These are phyloP conservation scores for Trifolium repens DNA, from an alignment of 306 rosid species.

Conservation along the genomic window DNA sequence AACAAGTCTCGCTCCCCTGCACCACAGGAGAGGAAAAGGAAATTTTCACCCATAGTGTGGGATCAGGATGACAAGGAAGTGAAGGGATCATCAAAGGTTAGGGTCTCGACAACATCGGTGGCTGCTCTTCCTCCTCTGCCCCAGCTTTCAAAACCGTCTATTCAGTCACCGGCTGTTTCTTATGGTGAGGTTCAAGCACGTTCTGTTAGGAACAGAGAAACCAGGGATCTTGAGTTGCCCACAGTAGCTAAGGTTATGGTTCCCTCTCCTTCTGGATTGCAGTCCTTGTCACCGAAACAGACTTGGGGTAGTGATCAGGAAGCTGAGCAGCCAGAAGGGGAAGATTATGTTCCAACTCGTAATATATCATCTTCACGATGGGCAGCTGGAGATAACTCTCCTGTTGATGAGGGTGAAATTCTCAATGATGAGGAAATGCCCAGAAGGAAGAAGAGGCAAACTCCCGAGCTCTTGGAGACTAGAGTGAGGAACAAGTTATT, in stretches of 20 bases:
- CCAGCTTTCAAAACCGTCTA: constrained; percentile 55
- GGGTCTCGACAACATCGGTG: constrained; percentile 42
- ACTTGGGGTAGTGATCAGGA: constrained; percentile 49
- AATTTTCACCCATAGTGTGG: constrained; percentile 93
- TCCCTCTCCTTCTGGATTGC: constrained; percentile 41
- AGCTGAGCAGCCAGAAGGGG: constrained; percentile 66
- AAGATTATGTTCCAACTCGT: constrained; percentile 70
- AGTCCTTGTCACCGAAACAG: constrained; percentile 49
- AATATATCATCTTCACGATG: constrained; percentile 94
- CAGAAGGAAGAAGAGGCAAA: constrained; percentile 60
- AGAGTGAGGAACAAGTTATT: constrained; percentile 58
- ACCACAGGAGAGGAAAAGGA: constrained; percentile 69
- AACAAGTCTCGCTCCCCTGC: constrained; percentile 55
- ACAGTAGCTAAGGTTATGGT: constrained; percentile 38
- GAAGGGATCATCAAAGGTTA: constrained; percentile 50
- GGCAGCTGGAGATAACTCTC: constrained; percentile 89
- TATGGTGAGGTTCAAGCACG: constrained; percentile 53
- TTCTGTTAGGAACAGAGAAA: constrained; percentile 44
- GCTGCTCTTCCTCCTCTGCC: constrained; percentile 61
- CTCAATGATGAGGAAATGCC: constrained; percentile 62
- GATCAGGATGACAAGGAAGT: constrained; percentile 80
- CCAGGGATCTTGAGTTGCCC: constrained; percentile 39
- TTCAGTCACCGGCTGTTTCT: constrained; percentile 45
- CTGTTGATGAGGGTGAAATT: constrained; percentile 89
- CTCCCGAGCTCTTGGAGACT: constrained; percentile 53